These are phyloP conservation scores for Solanum sitiens DNA, from an alignment of 257 asterid species.

Conservation along the genomic window DNA sequence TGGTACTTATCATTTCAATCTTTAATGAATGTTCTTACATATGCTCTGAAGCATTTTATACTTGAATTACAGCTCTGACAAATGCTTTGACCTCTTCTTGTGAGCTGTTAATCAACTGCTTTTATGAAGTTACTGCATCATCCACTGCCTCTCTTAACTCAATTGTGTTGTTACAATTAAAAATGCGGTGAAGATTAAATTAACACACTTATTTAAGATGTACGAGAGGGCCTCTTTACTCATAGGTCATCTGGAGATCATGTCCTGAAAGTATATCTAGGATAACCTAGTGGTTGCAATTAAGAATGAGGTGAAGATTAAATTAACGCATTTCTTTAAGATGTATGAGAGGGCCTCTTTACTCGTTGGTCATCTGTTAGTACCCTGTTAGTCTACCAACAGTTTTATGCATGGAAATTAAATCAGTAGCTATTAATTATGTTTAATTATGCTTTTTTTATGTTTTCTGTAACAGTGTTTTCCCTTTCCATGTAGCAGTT, in stretches of 20 bases:
- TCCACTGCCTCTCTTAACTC: neutral
- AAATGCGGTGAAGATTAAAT: neutral
- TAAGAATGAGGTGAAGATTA: neutral
- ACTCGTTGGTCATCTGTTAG: neutral
- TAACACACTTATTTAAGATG: neutral
- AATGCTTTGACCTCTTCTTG: neutral
- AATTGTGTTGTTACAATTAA: neutral
- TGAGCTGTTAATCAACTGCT: neutral
- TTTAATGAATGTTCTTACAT: neutral
- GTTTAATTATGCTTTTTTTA: too few relatives aligned
- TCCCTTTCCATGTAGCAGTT: too few relatives aligned
- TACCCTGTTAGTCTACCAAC: too few relatives aligned
- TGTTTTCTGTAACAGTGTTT: too few relatives aligned
- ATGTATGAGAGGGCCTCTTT: neutral
- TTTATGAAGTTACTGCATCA: neutral
- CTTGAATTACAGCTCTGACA: neutral
- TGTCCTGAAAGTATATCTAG: neutral
- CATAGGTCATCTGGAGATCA: neutral
- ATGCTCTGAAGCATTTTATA: constrained; percentile 1
- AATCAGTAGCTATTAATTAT: too few relatives aligned
- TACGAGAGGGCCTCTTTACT: neutral
- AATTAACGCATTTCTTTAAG: neutral
- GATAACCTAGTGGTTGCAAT: neutral
- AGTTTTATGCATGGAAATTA: too few relatives aligned
- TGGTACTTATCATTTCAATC: constrained; percentile 46